Percentiles rank a stretch among this genome's conserved stretches.
phyloP scores from a whole-genome alignment of 495 filamentous ascomycete genomes.

The Aspergillus funiculosus region DNA sequence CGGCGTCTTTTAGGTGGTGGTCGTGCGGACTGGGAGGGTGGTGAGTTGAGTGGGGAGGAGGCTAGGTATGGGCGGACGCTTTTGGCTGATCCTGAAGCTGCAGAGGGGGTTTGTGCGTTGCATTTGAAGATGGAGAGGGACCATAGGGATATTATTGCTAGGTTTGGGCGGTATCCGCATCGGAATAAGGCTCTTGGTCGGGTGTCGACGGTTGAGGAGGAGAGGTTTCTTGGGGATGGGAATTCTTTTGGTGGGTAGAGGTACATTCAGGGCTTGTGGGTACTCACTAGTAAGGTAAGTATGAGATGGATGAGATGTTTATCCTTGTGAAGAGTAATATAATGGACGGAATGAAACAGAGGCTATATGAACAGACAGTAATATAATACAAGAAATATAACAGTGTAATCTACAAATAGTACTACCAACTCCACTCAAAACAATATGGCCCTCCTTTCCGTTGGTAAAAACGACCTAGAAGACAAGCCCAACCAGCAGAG shows the following conservation, averaged over 20 bases:
- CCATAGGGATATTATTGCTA: slow-evolving; percentile 8
- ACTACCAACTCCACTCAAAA: too few relatives aligned
- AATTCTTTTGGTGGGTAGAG: slow-evolving; percentile 8
- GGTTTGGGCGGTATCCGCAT: slow-evolving; percentile 11
- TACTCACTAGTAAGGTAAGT: too few relatives aligned
- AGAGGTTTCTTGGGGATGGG: slow-evolving; percentile 5
- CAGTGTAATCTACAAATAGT: too few relatives aligned
- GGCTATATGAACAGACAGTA: too few relatives aligned
- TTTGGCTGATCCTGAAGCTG: background rate
- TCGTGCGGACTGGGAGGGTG: background rate
- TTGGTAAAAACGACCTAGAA: too few relatives aligned
- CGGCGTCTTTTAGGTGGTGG: background rate
- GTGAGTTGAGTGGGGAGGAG: background rate
- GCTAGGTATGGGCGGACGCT: background rate
- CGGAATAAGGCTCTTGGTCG: slow-evolving; percentile 7
- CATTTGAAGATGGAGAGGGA: slow-evolving; percentile 7
- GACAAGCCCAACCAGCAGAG: too few relatives aligned
- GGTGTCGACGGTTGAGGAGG: slow-evolving; percentile 4
- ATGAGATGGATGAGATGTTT: too few relatives aligned
- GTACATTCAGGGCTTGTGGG: too few relatives aligned
- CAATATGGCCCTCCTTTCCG: too few relatives aligned
- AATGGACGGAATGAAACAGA: too few relatives aligned
- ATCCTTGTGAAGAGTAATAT: too few relatives aligned
- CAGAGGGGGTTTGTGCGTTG: background rate
- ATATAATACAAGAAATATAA: too few relatives aligned